Base-by-base conservation (phyloP, 805 yeast species). In the Suhomyces kilbournensis region DNA sequence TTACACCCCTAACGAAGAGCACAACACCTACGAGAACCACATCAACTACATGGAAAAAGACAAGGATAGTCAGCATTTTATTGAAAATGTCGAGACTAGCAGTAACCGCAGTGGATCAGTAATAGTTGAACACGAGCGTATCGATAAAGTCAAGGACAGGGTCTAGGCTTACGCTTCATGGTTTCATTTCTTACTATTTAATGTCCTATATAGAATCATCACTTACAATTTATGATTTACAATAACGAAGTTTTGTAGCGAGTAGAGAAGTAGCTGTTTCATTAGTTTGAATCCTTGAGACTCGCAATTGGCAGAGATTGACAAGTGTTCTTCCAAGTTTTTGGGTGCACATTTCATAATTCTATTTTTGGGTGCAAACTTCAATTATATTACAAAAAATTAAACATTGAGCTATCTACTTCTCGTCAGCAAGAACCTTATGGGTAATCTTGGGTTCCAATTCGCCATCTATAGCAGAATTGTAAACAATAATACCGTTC, bases 401-500 rank as follows among this genome's bases (percentile, higher is more conserved):
- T 35, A 9, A 35, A 2, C 9, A 15, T 7, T 15, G 8, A 35
- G 20, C 12, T 35, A 17, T 14, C 23, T 35, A 15, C n/a, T 19
- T 38, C 42, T 38, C 14, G 23, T 38, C 42, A 38, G 12, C 20
- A 9, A 12, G 19, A 35, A 4, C 40, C 19, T n/a, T 15, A 1
- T 35, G 40, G 9, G 40, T 7, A 9, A 15, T 19, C 7, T 38
- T 52, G 6, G 53, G 49, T 4, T 22, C 44, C 34, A 53, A 51
- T 15, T 61, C 67, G 6, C 65, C 60, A 47, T 63, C 66, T 2
- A 52, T 50, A 25, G 49, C 51, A 10, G 67, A 63, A 44, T 63
- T 60, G 50, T 56, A 71, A 40, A 71, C 55, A 9, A 70, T 61
- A 49, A 72, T 71, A 12, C 76, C 76, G 53, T 72, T 72, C 25